Evolutionary conservation across 225 moss, liverwort and hornwort species (phyloP), one percentile per base, ranked within the genome.

Genomic region (Marchantia polymorpha): DNA sequence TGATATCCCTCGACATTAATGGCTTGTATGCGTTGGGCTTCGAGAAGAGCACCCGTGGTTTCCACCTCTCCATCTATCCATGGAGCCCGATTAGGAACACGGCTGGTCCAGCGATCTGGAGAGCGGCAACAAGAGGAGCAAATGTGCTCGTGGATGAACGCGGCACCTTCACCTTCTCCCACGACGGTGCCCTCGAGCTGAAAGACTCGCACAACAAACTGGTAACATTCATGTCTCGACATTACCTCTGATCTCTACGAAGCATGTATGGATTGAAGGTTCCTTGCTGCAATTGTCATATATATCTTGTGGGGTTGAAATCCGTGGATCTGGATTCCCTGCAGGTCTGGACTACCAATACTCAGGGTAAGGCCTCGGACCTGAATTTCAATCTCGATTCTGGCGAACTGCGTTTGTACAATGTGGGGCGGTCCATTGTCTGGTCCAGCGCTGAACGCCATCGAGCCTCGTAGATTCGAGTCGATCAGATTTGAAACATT

Each of bases 281-380:
- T 39, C 39, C 5, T 39, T 39, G 39, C 39, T 39, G 3, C 39
- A 2, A 39, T 39, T 39, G 2, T 39, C 39, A 39, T 39, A 2
- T 39, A 39, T n/a, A n/a, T 39, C 5, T 39, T 39, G 39, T 39
- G 5, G 39, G 39, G 39, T 39, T 39, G 39, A 39, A 2, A 39
- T 39, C 39, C 2, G 39, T 39, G 39, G 66, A 66, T 66, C 47
- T 72, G 50, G 3, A 0, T 51, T 20, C 48, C 1, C 52, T 72
- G 72, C 72, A 72, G 72, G 48, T 72, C 49, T 72, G 72, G 72
- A 72, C 72, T 23, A 72, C 72, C 8, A 49, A 49, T 20, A 25
- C 66, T 10, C 11, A 49, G 29, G 15, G 10, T n/a, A 29, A 48
- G 25, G 72, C 72, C 10, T 72, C 72, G 23, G 72, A 72, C 10